Base-by-base conservation (phyloP, 345 rosid genomes). In the Raphanus sativus region DNA sequence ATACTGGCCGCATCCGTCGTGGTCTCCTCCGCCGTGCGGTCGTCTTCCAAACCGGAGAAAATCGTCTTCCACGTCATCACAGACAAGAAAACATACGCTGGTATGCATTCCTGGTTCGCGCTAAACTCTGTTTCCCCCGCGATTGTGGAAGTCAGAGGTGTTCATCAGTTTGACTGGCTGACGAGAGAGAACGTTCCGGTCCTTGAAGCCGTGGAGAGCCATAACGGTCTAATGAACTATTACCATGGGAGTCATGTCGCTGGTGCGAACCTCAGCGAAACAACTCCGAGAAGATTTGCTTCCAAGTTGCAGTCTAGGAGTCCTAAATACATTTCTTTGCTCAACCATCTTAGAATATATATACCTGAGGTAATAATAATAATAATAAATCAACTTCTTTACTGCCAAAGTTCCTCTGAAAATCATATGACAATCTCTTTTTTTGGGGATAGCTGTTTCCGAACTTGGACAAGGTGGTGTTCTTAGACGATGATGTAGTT, bases 71-170 rank as follows among this genome's bases (percentile, higher is more conserved):
- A 95, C 73, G 76, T 95, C 81, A 91, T 95, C 75, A 95, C 99
- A 25, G 99, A 95, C 85, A 95, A 95, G 93, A 95, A 93, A 85
- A 95, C 99, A 5, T 95, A 88, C 56, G 96, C 99, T 10, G 99
- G 92, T 30, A 95, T 95, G 98, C 99, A 93, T 76, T 93, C 99
- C 63, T 95, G 99, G 99, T 95, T 95, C 84, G 97, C 99, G 2
- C 85, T 95, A 45, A 92, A 95, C 73, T 86, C 99, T 16, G 81
- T 84, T 21, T 84, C 88, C 76, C 98, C 97, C 45, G 97, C 99
- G 38, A 90, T 91, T 54, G 85, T 93, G 67, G 99, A 95, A 84
- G 96, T 93, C 64, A 96, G 86, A 86, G 97, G 99, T 28, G 83
- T 93, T 80, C 99, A 96, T 84, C 99, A 96, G 86, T 91, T 96